Base-by-base conservation (phyloP, 805 yeast genomes). In the Jamesozyma piceae region DNA sequence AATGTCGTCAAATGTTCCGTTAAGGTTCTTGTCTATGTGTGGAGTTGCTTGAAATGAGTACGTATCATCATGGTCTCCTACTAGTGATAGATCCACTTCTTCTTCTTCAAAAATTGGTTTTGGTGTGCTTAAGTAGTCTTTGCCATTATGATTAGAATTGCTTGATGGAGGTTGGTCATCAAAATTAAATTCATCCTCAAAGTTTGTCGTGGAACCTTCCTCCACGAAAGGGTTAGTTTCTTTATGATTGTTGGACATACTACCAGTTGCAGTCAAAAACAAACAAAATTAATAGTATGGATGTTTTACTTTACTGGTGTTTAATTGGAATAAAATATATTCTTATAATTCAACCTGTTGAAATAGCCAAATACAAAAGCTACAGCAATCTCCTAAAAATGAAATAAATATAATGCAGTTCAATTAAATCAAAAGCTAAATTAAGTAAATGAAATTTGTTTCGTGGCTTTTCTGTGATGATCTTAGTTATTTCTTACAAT, bases 11-110 rank as follows among this genome's bases (percentile, higher is more conserved):
- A 57, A 57, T 1, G 49, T 44, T 8, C 55, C 56, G 3, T 49
- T 41, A 5, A 28, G 33, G 33, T 44, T 28, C 5, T 41, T 44
- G 29, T 51, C 52, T n/a, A 57, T 37, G 28, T 50, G 48, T 18
- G 63, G 63, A 18, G 63, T 58, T 3, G 53, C 54, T 19, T 52
- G 47, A 33, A 54, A 56, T 5, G 63, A 58, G 43, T 54, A 56
- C 9, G 29, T 48, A 39, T 54, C 60, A 35, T 35, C 32, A 18
- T 30, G 28, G 14, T 21, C 33, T 29, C 35, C 18, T 9, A 9
- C 15, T 10, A 41, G 2, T 4, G 43, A 41, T 30, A 30, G 14
- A 31, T 35, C 22, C 22, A 37, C 44, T 11, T 32, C 18, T 10
- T 26, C 13, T 13, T 38, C 36, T 28, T 35, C 39, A n/a, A 38